Conservation (phyloP, 352 stramenopile species). For the Phytophthora pini region DNA sequence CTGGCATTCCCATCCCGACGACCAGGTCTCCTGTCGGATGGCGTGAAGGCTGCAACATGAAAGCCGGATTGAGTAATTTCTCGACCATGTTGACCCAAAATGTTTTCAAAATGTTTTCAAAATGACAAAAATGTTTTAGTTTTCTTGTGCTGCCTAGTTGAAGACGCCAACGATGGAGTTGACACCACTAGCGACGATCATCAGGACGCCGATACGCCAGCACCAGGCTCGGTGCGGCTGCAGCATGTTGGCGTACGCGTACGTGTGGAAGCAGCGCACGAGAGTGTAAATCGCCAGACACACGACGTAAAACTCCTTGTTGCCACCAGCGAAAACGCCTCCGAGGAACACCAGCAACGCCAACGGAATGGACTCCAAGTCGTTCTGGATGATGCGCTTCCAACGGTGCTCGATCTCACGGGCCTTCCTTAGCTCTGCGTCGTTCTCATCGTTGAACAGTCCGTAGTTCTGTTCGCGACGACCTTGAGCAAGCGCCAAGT, state of each 20-base stretch:
- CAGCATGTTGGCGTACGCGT: slow-evolving; percentile 58
- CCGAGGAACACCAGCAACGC: slow-evolving; percentile 42
- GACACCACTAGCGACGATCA: slow-evolving; percentile 38
- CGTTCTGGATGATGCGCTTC: slow-evolving; percentile 55
- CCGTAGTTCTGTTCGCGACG: slow-evolving; percentile 45
- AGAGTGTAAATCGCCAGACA: slow-evolving; percentile 45
- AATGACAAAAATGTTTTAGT: no score
- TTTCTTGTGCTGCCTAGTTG: slow-evolving; percentile 4
- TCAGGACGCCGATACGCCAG: slow-evolving; percentile 56
- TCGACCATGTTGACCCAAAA: no score
- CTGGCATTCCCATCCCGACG: slow-evolving; percentile 15
- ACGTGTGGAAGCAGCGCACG: slow-evolving; percentile 52
- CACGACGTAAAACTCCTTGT: slow-evolving; percentile 36
- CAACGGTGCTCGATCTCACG: slow-evolving; percentile 50
- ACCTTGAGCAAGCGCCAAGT: slow-evolving; percentile 40
- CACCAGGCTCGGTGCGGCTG: slow-evolving; percentile 58
- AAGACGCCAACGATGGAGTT: slow-evolving; percentile 52
- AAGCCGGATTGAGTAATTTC: slow-evolving; percentile 8
- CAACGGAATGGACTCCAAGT: slow-evolving; percentile 57
- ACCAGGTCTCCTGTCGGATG: slow-evolving; percentile 18
- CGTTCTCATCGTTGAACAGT: slow-evolving; percentile 27
- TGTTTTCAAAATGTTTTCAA: no score
- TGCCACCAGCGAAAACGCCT: slow-evolving; percentile 36
- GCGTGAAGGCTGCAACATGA: slow-evolving; percentile 30
- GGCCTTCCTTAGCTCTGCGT: slow-evolving; percentile 32